Evolutionary conservation across 495 filamentous ascomycete genomes (phyloP), one percentile per base, ranked within the genome.

Genomic region (Entonaema liquescens): DNA sequence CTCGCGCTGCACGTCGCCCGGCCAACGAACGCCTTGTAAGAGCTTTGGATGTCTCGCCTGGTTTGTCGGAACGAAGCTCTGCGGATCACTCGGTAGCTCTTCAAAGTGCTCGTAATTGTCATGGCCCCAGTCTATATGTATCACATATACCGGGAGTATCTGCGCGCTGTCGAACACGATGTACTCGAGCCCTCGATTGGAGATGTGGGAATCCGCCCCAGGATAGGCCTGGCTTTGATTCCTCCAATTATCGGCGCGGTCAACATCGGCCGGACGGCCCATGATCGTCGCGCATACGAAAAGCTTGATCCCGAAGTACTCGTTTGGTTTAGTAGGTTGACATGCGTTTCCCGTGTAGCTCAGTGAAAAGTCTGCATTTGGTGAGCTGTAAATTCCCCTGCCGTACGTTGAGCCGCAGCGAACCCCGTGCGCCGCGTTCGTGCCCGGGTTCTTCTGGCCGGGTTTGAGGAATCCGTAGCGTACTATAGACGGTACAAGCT

Each of bases 121-220:
- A 6, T 47, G 57, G 8, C 65, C 72, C 65, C 76, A 74, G 56
- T 80, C 79, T 21, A 79, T 74, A 50, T 83, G 80, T 15, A 84
- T 67, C 40, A 83, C 79, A 55, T 83, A 83, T 55, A 79, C 80
- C 3, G 80, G 79, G 12, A 82, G 59, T 19, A 83, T 79, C 59
- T 78, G 75, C 13, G 79, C 75, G 7, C 65, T 54, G 28, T 83
- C 77, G 65, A 84, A 83, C 47, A 83, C 79, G 17, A 84, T 65
- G 38, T 79, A 82, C 53, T 82, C 81, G n/a, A 74, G 55, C 33
- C 68, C 42, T 19, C 74, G 68, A 11, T 71, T 60, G 11, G 75
- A 67, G 35, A 82, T 67, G 57, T 83, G 80, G 1, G 75, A 76
- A 52, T 82, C 74, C 9, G 78, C 74, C 0, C 66, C 71, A 1